Evolutionary conservation across 176 grass and related monocot species (phyloP), one percentile per base, ranked within the genome.

Genomic region (Ensete ventricosum): DNA sequence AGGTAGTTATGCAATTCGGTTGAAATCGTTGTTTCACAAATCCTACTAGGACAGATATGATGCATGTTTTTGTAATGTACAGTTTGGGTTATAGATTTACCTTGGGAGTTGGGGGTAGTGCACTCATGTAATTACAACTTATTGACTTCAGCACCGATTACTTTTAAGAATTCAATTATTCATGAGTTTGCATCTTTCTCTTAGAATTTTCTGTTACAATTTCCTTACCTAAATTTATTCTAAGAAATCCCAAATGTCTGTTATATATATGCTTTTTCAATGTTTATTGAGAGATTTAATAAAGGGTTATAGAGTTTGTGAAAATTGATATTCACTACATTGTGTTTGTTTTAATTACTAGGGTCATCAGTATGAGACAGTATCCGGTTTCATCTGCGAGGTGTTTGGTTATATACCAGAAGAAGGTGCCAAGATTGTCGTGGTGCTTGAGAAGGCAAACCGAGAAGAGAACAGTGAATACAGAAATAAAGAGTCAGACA

Each of bases 321-420:
- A 26, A 14, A 11, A 27, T 26, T 26, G 12, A 67, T 10, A 12
- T 67, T 14, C 12, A 3, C 2, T 73, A 14, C 77, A 77, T 84
- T 64, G 10, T 74, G 23, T 80, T 16, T 76, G 25, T 72, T 55
- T 17, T 52, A 22, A 72, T 48, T 83, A 81, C 16, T 81, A 96
- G 87, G 93, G 90, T 26, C 90, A 93, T 86, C 93, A 90, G 72
- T 97, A 97, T 75, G 93, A 97, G 81, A 97, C 83, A 0, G 93
- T 97, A 43, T 97, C 90, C 69, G 93, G 93, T 82, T 97, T 97
- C 88, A 90, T 97, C 70, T 97, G 93, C 64, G 93, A 86, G 81
- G 84, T 82, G 19, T 97, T 97, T 87, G 93, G 93, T 67, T 97
- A 97, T 81, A 93, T 97, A 81, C 90, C 93, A 69, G 84, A 90